phyloP scores from a whole-genome alignment of 345 rosid genomes.

The Carallia pectinifolia region DNA sequence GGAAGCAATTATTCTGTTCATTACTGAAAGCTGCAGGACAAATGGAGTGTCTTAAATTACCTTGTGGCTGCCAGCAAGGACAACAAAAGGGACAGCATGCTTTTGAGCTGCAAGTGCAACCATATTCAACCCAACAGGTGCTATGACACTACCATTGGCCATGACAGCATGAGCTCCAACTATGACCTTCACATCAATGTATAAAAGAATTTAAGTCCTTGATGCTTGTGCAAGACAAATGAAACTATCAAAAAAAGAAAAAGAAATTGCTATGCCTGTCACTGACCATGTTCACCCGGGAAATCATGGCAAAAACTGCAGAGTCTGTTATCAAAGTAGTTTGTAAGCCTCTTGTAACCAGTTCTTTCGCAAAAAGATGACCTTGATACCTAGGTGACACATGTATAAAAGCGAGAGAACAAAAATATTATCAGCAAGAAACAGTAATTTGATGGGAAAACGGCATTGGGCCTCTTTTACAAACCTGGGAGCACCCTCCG shows the following conservation, averaged over 20 bases:
- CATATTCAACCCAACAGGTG: conserved; percentile 98
- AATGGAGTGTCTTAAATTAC: conserved; percentile 33
- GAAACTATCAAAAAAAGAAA: conserved; percentile 2
- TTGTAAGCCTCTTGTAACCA: conserved; percentile 89
- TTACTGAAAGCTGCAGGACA: conserved; percentile 8
- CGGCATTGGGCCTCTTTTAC: conserved; percentile 18
- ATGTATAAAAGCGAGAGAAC: background rate
- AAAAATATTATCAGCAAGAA: conserved; percentile 7
- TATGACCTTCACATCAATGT: conserved; percentile 59
- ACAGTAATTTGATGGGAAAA: conserved; percentile 7
- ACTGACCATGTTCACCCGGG: conserved; percentile 89
- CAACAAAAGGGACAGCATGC: conserved; percentile 98
- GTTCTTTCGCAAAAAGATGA: conserved; percentile 83
- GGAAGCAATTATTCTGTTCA: background rate
- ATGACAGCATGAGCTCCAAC: conserved; percentile 98
- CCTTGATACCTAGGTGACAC: conserved; percentile 75
- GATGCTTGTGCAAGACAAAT: background rate
- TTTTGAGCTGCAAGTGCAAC: conserved; percentile 95
- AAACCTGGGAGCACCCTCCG: conserved; percentile 99
- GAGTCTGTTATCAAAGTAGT: conserved; percentile 94
- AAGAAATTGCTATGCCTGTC: background rate
- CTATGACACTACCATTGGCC: conserved; percentile 98
- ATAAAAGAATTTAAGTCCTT: conserved; percentile 2
- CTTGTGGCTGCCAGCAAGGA: conserved; percentile 97
- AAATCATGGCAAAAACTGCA: conserved; percentile 98